phyloP scores from a whole-genome alignment of 2,329 filamentous ascomycete genomes.

The Ceratocystis eucalypticola region DNA sequence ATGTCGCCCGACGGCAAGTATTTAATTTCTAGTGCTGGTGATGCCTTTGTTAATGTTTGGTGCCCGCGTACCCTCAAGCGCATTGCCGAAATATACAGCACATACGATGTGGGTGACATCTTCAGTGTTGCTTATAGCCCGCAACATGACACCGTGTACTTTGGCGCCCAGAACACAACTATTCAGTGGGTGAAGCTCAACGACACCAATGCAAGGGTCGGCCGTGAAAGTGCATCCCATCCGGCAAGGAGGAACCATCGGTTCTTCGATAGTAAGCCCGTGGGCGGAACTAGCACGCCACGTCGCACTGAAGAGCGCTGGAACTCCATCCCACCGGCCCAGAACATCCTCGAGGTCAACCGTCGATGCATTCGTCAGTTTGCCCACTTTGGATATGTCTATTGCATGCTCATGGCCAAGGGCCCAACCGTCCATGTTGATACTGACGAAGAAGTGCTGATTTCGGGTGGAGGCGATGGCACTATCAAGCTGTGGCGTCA shows the following conservation, averaged over 20 bases:
- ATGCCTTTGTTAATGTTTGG: constrained; percentile 93
- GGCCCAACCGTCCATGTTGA: constrained; percentile 55
- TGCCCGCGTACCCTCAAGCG: constrained; percentile 60
- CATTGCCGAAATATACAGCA: constrained; percentile 81
- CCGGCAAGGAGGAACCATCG: constrained; percentile 66
- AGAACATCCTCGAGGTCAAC: constrained; percentile 62
- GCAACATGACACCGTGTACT: constrained; percentile 67
- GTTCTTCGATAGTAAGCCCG: constrained; percentile 85
- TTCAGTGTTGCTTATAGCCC: constrained; percentile 88
- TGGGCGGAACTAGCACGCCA: constrained; percentile 68
- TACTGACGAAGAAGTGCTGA: constrained; percentile 62
- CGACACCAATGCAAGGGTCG: constrained; percentile 45
- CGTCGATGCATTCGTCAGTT: constrained; percentile 71
- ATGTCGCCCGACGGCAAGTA: constrained; percentile 61
- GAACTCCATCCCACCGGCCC: constrained; percentile 39
- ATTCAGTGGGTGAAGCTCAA: constrained; percentile 83
- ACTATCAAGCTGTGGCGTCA: constrained; percentile 89
- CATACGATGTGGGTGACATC: constrained; percentile 87
- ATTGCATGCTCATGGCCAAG: constrained; percentile 80
- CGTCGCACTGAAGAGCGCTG: constrained; percentile 50
- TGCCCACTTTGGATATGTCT: constrained; percentile 89
- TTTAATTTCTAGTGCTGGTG: constrained; percentile 84
- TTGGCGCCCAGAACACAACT: constrained; percentile 86
- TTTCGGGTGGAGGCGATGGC: constrained; percentile 87
- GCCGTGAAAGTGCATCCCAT: constrained; percentile 52